Percentiles rank a stretch among this genome's conserved stretches.
Evolutionary conservation across 2,329 filamentous ascomycete species (phyloP).

Genomic region (Mollisiaceae sp.): DNA sequence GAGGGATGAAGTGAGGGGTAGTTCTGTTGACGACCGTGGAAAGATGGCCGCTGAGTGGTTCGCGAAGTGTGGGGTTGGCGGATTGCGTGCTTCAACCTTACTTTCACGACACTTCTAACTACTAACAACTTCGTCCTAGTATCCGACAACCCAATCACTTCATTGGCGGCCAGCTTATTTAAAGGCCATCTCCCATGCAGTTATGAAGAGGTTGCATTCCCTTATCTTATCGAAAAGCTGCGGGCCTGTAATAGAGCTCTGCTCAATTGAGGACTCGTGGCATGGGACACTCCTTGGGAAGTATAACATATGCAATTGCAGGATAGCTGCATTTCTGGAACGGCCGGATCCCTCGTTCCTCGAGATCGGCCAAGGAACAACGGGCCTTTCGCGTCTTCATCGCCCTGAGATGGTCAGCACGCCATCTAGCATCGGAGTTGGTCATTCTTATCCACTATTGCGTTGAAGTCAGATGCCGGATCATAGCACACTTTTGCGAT

Average conservation of each 20-base stretch:
- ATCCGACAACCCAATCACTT: background rate
- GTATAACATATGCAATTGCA: too few species aligned
- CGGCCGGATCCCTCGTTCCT: background rate
- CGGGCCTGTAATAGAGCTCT: background rate
- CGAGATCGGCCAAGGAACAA: background rate
- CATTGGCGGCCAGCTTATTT: background rate
- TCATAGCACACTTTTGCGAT: background rate
- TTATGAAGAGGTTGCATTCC: background rate
- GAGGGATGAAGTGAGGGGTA: slow-evolving; percentile 20
- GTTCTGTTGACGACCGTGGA: slow-evolving; percentile 1
- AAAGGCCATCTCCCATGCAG: background rate
- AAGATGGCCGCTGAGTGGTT: slow-evolving; percentile 14
- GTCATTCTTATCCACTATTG: background rate
- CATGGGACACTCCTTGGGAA: slow-evolving; percentile 17
- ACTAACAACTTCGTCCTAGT: slow-evolving; percentile 1
- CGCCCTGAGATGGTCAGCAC: background rate
- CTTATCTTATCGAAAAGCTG: background rate
- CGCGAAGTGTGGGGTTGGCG: slow-evolving; percentile 33
- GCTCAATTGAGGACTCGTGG: background rate
- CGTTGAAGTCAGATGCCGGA: background rate
- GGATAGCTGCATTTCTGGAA: background rate
- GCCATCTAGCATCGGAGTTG: background rate
- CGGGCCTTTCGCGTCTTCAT: background rate
- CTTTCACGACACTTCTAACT: slow-evolving; percentile 2
- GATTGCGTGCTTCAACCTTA: slow-evolving; percentile 29